Conservation (phyloP, 108 stramenopile genomes). For the Fragilaria crotonensis region DNA sequence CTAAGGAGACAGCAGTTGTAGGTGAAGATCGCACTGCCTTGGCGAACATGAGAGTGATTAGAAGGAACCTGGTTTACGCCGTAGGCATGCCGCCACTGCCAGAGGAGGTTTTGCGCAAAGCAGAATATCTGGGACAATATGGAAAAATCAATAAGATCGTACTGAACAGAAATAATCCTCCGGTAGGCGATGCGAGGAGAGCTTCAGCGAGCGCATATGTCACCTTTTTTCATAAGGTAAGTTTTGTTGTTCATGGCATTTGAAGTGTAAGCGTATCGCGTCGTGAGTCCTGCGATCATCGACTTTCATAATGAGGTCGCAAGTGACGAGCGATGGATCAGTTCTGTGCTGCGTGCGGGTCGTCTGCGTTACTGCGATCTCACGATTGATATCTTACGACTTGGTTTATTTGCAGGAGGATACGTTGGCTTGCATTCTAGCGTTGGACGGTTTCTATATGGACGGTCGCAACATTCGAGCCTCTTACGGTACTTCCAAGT, state of each 20-base stretch:
- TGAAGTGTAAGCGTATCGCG: neutral
- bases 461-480: constrained; percentile 90
- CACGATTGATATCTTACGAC: no score
- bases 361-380: no score
- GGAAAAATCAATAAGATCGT: constrained; percentile 95
- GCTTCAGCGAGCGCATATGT: constrained; percentile 89
- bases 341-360: neutral
- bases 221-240: constrained; percentile 92
- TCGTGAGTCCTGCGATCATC: no score
- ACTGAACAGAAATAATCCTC: constrained; percentile 73
- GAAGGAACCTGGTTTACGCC: constrained; percentile 94
- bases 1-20: constrained; percentile 22
- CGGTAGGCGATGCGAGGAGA: constrained; percentile 50
- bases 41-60: constrained; percentile 96
- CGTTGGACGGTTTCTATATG: constrained; percentile 83
- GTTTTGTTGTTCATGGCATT: constrained; percentile 8
- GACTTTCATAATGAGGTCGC: no score
- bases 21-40: constrained; percentile 73
- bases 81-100: constrained; percentile 87
- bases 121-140: constrained; percentile 97
- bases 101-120: constrained; percentile 81
- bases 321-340: no score
- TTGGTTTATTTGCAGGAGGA: constrained; percentile 54
- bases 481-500: constrained; percentile 98
- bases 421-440: constrained; percentile 81